These are phyloP conservation scores for Diaporthe citrichinensis DNA, from an alignment of 2,329 filamentous ascomycete species.

Conservation along the genomic window DNA sequence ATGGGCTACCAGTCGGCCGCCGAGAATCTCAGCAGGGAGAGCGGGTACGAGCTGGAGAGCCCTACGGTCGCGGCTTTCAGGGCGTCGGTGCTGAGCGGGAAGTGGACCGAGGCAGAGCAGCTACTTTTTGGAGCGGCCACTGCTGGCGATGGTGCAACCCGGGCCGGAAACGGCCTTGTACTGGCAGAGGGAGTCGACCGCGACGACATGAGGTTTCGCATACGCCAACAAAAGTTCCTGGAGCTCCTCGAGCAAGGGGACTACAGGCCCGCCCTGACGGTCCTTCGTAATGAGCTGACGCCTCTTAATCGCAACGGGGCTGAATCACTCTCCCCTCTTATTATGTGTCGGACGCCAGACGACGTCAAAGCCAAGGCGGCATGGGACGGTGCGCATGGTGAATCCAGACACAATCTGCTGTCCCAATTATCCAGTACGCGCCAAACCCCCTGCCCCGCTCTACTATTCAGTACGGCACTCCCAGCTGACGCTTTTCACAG, in stretches of 20 bases:
- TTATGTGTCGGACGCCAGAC: conserved; percentile 88
- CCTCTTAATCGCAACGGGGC: conserved; percentile 86
- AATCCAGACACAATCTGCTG: conserved; percentile 81
- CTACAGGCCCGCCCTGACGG: conserved; percentile 79
- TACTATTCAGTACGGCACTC: not conserved
- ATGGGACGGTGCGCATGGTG: conserved; percentile 86
- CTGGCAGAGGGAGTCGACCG: conserved; percentile 82
- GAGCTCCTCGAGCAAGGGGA: conserved; percentile 87
- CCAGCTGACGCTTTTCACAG: conserved; percentile 58
- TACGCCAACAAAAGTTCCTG: conserved; percentile 95
- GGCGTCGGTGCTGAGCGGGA: conserved; percentile 81
- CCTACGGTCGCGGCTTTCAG: conserved; percentile 89
- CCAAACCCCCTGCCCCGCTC: not conserved
- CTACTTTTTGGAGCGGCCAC: conserved; percentile 74
- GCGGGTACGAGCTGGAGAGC: conserved; percentile 89
- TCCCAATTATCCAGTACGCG: conserved; percentile 85
- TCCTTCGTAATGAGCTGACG: conserved; percentile 90
- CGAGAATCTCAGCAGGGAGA: conserved; percentile 80
- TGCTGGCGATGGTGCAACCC: conserved; percentile 50
- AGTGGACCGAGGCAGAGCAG: conserved; percentile 88
- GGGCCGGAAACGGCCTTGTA: conserved; percentile 72
- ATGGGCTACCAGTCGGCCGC: conserved; percentile 89
- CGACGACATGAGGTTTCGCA: conserved; percentile 86
- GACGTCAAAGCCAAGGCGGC: conserved; percentile 82
- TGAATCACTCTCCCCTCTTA: conserved; percentile 87